Evolutionary conservation across 768 basidiomycete genomes (phyloP), one percentile per base, ranked within the genome.

Genomic region (Astraeus odoratus): DNA sequence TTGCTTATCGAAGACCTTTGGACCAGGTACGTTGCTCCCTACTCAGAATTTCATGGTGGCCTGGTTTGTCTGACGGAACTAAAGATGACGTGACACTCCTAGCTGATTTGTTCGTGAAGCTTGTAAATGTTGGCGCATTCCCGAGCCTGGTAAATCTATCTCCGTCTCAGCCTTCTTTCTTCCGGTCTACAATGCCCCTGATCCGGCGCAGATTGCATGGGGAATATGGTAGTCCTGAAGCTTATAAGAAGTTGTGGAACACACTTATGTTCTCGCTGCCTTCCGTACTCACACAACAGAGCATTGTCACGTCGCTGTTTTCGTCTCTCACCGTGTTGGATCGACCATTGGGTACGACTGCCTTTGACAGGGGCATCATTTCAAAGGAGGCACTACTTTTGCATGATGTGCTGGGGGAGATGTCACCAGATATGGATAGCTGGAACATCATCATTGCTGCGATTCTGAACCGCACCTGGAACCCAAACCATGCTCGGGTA

Each of bases 121-220:
- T 89, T 20, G 78, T 80, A 19, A 80, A 79, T 44, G 58, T 82
- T 31, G 82, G 87, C 8, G 60, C 80, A 15, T 85, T 88, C 53
- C 83, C 83, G 12, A 50, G 71, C 1, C 63, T 68, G 8, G 66
- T 64, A 3, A 76, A 78, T 6, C 61, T 63, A 5, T 62, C 75
- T 3, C 74, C 71, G n/a, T 78, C 78, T 0, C 83, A 83, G 45
- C 71, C 81, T 5, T 88, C 83, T 1, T 91, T 90, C 66, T 89
- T 86, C 62, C 59, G 64, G 22, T 58, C 70, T 2, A 69, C 67
- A 3, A 61, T 82, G 25, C 69, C 76, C 6, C 63, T 58, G 10
- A 75, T 88, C 35, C 76, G 74, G 23, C 35, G 46, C 18, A 68
- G 69, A 19, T 52, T 78, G 8, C 47, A 33, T 33, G 47, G 47